Conservation (phyloP, 208 protist species). For the Wallacemonas collosoma region DNA sequence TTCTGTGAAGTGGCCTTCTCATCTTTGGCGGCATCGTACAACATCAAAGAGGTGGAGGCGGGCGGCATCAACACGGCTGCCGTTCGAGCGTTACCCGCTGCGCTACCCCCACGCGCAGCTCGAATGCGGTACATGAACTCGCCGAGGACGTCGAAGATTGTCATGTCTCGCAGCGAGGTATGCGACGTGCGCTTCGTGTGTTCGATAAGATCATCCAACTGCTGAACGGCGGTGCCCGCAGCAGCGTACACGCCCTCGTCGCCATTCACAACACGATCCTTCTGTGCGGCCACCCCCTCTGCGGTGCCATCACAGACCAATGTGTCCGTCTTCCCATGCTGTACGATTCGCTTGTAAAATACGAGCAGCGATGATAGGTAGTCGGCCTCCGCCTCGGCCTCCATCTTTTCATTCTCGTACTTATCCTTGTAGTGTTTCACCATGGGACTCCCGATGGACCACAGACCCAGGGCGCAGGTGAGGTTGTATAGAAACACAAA, state of each 20-base stretch:
- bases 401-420: slow-evolving; percentile 17
- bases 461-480: slow-evolving; percentile 40
- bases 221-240: neutral
- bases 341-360: slow-evolving; percentile 3
- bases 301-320: neutral
- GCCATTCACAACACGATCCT: no score
- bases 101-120: neutral
- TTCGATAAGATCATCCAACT: neutral
- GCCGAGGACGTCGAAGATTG: slow-evolving; percentile 2
- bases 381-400: slow-evolving; percentile 19
- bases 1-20: no score
- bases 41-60: neutral
- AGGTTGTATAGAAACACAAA: slow-evolving; percentile 55
- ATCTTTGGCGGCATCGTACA: no score
- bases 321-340: neutral
- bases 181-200: neutral
- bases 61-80: slow-evolving; percentile 1
- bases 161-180: slow-evolving; percentile 8
- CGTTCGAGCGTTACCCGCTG: neutral
- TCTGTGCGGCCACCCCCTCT: no score
- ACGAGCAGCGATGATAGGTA: slow-evolving; percentile 15
- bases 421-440: slow-evolving; percentile 41
- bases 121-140: slow-evolving; percentile 17
- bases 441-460: slow-evolving; percentile 44
- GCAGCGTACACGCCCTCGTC: neutral